Conservation (phyloP, 1,139 yeast genomes). For the Yamadazyma atlantica region DNA sequence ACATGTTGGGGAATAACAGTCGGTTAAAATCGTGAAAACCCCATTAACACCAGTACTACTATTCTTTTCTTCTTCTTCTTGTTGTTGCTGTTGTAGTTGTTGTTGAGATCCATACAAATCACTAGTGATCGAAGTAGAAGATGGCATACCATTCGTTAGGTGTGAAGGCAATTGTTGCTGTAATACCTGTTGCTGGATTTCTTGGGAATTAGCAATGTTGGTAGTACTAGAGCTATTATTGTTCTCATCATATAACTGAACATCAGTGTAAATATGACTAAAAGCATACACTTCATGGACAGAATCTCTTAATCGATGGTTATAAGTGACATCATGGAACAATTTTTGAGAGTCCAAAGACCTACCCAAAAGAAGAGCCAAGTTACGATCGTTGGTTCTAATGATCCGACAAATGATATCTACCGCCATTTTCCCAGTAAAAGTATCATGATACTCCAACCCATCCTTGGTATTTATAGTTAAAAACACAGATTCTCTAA, state of each 20-base stretch:
- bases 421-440: slow-evolving; percentile 93
- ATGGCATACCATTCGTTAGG: slow-evolving; percentile 10
- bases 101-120: slow-evolving; percentile 1
- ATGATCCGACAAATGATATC: slow-evolving; percentile 83
- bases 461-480: slow-evolving; percentile 91
- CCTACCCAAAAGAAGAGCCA: slow-evolving; percentile 86
- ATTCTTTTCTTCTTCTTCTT: background rate
- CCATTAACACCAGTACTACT: slow-evolving; percentile 64
- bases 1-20: slow-evolving; percentile 96
- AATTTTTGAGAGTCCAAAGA: slow-evolving; percentile 92
- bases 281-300: slow-evolving; percentile 86
- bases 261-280: slow-evolving; percentile 53
- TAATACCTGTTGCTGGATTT: slow-evolving; percentile 12
- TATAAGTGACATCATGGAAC: slow-evolving; percentile 94
- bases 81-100: no score
- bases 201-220: slow-evolving; percentile 9
- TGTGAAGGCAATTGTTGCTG: slow-evolving; percentile 23
- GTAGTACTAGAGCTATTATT: slow-evolving; percentile 10
- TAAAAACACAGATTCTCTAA: slow-evolving; percentile 67
- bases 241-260: slow-evolving; percentile 34
- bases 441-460: slow-evolving; percentile 90
- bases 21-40: slow-evolving; percentile 87
- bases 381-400: slow-evolving; percentile 85
- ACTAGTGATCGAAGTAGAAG: slow-evolving; percentile 14
- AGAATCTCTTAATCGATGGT: slow-evolving; percentile 88